Evolutionary conservation across 2,329 filamentous ascomycete species (phyloP), one percentile per base, ranked within the genome.

Genomic region (Coniochaeta sp.): DNA sequence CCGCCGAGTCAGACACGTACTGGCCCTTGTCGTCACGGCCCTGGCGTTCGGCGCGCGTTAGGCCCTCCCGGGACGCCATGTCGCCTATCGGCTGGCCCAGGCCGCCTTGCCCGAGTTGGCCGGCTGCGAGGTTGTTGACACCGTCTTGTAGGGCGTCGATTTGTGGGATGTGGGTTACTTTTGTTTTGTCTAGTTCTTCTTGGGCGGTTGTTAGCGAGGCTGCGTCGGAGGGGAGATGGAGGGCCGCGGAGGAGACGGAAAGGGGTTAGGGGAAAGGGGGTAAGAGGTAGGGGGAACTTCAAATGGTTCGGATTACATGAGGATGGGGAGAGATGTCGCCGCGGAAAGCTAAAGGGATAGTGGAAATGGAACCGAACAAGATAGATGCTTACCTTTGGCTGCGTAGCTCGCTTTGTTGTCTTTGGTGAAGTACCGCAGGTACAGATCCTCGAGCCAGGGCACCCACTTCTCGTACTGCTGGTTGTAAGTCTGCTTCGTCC

Each of bases 401-500:
- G 81, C 73, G 61, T 89, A 89, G 63, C 79, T 85, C 5, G 84
- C 79, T 69, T 90, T 89, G 75, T 90, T 90, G 63, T 89, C 85
- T 56, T 84, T 85, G 60, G 84, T 87, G 67, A 89, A 89, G 75
- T 81, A 89, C 50, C 76, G 74, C 26, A 90, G 76, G 65, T 87
- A 88, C 53, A 82, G 67, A 65, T 90, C 86, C 67, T 90, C 86
- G 52, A 89, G 71, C 86, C 86, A 89, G 1, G 86, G 86, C 64
- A 88, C 78, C 86, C 86, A 90, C 60, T 70, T 76, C 63, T 89
- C 85, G 68, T 89, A 89, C 66, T 89, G 82, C 51, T 78, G 69
- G 70, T 87, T 83, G 74, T 89, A 89, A 49, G 78, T 81, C 52
- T 82, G 67, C 64, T 77, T 81, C 54, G 76, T 66, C 77, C 78